phyloP scores from a whole-genome alignment of 1,284 basidiomycete species.

The Mycosarcoma mackinlayi region DNA sequence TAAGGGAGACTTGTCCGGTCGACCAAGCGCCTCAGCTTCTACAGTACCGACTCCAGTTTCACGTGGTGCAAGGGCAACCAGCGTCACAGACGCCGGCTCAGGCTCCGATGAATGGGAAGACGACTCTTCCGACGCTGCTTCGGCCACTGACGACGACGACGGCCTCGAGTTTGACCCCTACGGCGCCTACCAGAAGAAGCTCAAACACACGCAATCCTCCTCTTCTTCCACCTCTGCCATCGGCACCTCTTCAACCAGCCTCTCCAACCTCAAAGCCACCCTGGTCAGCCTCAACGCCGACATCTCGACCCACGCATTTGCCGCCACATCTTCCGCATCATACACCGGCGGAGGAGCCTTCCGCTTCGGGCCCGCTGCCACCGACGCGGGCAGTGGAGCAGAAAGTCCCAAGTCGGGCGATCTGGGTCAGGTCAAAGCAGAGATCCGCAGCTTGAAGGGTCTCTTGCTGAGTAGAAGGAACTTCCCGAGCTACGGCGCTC shows the following conservation, averaged over 20 bases:
- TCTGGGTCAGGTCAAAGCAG: conserved; percentile 63
- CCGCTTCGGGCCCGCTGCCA: conserved; percentile 13
- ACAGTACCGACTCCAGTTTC: not conserved
- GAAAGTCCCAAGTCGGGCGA: conserved; percentile 40
- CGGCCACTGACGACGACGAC: conserved; percentile 32
- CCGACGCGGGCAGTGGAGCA: conserved; percentile 10
- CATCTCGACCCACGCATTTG: conserved; percentile 42
- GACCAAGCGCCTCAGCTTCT: not conserved
- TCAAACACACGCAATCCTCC: conserved; percentile 43
- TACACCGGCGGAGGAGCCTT: conserved; percentile 13
- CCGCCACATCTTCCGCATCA: conserved; percentile 9
- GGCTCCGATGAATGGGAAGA: conserved; percentile 49
- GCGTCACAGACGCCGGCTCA: conserved; percentile 45
- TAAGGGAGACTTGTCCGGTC: conserved; percentile 25
- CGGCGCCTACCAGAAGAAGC: conserved; percentile 47
- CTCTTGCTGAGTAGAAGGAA: conserved; percentile 60
- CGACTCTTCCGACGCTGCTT: conserved; percentile 18
- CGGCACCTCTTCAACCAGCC: not conserved
- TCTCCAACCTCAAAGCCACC: conserved; percentile 20
- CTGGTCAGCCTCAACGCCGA: conserved; percentile 43
- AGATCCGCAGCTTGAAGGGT: conserved; percentile 64
- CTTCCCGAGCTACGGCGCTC: conserved; percentile 49
- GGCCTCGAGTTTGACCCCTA: conserved; percentile 59
- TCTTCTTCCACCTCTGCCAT: conserved; percentile 1
- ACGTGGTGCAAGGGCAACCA: conserved; percentile 13